Evolutionary conservation across 2,329 filamentous ascomycete genomes (phyloP), one percentile per base, ranked within the genome.

Genomic region (Venturiaceae sp.): DNA sequence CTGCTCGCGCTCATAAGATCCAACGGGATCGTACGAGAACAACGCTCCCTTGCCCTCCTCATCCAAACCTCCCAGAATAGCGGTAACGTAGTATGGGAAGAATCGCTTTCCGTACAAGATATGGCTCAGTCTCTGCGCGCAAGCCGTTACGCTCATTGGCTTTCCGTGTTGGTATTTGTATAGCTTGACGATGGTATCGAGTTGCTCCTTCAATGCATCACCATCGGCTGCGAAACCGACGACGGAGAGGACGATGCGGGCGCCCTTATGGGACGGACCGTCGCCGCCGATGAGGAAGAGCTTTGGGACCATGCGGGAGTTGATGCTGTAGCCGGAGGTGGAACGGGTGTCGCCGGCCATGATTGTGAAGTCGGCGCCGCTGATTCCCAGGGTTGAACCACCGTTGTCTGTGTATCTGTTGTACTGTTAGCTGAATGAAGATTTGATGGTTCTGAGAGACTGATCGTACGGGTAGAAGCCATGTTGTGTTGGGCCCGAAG

Each of bases 151-250:
- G 63, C 84, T 87, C 87, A 99, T 99, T 64, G 90, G 85, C 80
- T 97, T 99, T 74, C 90, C 90, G 74, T 97, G 92, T 72, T 95
- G 91, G 80, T 96, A 96, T 68, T 88, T 89, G 83, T 97, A 97
- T 87, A 97, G 95, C 81, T 96, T 97, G 80, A 95, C 94, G 69
- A 96, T 84, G 63, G 90, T 86, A 72, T 97, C 92, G 63, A 97
- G 83, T 63, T 90, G 88, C 77, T 97, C 92, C 75, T 94, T 92
- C 66, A 99, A 80, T 36, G 94, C 92, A 68, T 92, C 85, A 61
- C 94, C 94, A 72, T 99, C 94, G 63, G 94, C 94, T 14, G 92
- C 90, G 71, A 96, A 99, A 52, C 94, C 94, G 46, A 96, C 92
- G 0, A 99, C 92, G 1, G 92, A 95, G 53, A 99, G 82, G 16